These are phyloP conservation scores for Cyamopsis tetragonoloba DNA, from an alignment of 306 rosid genomes.

Conservation along the genomic window DNA sequence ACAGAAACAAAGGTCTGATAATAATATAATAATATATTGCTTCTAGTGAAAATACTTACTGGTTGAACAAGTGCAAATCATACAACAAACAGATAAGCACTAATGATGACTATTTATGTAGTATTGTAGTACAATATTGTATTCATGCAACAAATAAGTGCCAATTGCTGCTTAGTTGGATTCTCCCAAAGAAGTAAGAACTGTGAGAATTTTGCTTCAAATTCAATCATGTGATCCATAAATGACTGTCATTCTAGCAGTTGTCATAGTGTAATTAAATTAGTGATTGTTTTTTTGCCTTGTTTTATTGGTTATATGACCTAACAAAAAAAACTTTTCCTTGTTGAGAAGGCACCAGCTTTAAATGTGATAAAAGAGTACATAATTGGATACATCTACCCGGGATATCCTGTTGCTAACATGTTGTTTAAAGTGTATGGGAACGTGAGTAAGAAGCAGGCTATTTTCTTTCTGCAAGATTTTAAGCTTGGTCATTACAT, in stretches of 20 bases:
- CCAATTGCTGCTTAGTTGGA: background rate
- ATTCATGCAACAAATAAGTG: background rate
- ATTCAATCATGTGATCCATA: background rate
- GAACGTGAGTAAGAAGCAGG: slow-evolving; percentile 69
- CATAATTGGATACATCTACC: slow-evolving; percentile 75
- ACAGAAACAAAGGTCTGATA: too few relatives aligned
- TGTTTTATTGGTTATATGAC: background rate
- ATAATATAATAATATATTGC: too few relatives aligned
- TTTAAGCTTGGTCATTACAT: slow-evolving; percentile 93
- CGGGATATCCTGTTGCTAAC: slow-evolving; percentile 82
- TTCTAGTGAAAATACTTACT: too few relatives aligned
- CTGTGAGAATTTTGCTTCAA: background rate
- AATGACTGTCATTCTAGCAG: background rate
- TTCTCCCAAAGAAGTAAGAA: background rate
- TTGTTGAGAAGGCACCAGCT: slow-evolving; percentile 44
- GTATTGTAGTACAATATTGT: background rate
- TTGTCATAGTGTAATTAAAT: background rate
- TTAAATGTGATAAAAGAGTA: slow-evolving; percentile 72
- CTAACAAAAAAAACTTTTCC: background rate
- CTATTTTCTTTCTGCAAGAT: slow-evolving; percentile 65
- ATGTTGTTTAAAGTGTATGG: slow-evolving; percentile 79
- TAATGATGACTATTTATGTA: too few relatives aligned
- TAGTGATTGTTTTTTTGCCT: background rate
- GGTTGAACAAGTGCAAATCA: too few relatives aligned
- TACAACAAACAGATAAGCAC: too few relatives aligned